These are phyloP conservation scores for Scleroderma bovista DNA, from an alignment of 768 basidiomycete species.

Conservation along the genomic window DNA sequence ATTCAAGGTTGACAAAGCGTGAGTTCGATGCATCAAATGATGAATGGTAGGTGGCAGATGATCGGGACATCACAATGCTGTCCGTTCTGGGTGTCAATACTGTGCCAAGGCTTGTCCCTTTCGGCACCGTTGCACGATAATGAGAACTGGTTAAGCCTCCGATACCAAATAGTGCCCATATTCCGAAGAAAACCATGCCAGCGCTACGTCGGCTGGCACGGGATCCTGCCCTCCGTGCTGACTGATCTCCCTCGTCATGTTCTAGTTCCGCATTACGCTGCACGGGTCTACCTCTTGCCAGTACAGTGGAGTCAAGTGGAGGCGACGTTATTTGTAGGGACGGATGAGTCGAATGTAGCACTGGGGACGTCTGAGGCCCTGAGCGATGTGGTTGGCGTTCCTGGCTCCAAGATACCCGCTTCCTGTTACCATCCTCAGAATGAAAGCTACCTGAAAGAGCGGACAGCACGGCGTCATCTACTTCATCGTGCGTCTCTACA, in stretches of 20 bases:
- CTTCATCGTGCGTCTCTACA: conserved; percentile 34
- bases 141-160: conserved; percentile 41
- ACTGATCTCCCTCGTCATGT: conserved; percentile 20
- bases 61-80: background rate
- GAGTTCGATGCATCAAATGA: conserved; percentile 4
- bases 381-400: conserved; percentile 31
- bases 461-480: conserved; percentile 47
- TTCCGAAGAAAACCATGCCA: conserved; percentile 76
- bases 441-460: conserved; percentile 70
- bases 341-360: conserved; percentile 24
- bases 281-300: conserved; percentile 41
- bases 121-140: conserved; percentile 21
- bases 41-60: conserved; percentile 10
- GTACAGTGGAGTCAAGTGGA: conserved; percentile 15
- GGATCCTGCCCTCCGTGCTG: conserved; percentile 37
- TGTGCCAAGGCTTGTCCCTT: conserved; percentile 37
- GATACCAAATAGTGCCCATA: conserved; percentile 69
- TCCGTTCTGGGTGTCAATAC: conserved; percentile 35
- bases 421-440: conserved; percentile 60
- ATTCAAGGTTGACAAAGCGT: conserved; percentile 11
- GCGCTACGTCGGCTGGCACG: conserved; percentile 65
- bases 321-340: conserved; percentile 29
- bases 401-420: conserved; percentile 64
- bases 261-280: conserved; percentile 34
- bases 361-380: conserved; percentile 29